Conservation (phyloP, 352 stramenopile species). For the Phytophthora megakarya region DNA sequence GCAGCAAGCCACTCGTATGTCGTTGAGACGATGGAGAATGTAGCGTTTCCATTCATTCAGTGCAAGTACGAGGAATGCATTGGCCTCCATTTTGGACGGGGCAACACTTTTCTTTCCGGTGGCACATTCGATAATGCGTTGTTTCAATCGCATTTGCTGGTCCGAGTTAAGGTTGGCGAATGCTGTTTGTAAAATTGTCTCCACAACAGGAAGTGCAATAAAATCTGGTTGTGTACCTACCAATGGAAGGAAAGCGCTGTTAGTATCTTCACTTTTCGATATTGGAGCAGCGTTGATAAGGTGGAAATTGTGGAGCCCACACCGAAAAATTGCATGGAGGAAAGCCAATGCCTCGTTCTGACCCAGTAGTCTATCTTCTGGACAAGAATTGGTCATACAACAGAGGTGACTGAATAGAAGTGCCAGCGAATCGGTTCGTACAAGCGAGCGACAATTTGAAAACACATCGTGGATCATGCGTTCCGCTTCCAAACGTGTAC, state of each 20-base stretch:
- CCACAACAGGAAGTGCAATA: conserved; percentile 39
- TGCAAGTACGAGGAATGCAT: conserved; percentile 60
- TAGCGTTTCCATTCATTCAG: conserved; percentile 77
- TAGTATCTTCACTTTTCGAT: not conserved
- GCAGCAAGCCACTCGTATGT: conserved; percentile 65
- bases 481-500: conserved; percentile 73
- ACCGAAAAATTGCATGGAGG: conserved; percentile 60
- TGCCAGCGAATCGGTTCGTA: conserved; percentile 45
- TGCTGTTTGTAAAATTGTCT: conserved; percentile 53
- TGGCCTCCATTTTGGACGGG: conserved; percentile 38
- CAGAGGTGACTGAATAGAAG: conserved; percentile 74
- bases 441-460: conserved; percentile 64
- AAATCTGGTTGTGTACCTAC: conserved; percentile 30
- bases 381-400: conserved; percentile 63
- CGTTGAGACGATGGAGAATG: conserved; percentile 69
- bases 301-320: conserved; percentile 60
- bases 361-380: conserved; percentile 62
- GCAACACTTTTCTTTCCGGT: not conserved
- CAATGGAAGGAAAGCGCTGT: not conserved
- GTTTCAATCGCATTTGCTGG: conserved; percentile 48
- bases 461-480: conserved; percentile 87
- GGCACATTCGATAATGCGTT: conserved; percentile 41
- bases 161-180: conserved; percentile 56
- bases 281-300: conserved; percentile 42
- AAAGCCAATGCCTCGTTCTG: conserved; percentile 78